Evolutionary conservation across 2,329 filamentous ascomycete genomes (phyloP).

Genomic region (Paracoccidioides lutzii): DNA sequence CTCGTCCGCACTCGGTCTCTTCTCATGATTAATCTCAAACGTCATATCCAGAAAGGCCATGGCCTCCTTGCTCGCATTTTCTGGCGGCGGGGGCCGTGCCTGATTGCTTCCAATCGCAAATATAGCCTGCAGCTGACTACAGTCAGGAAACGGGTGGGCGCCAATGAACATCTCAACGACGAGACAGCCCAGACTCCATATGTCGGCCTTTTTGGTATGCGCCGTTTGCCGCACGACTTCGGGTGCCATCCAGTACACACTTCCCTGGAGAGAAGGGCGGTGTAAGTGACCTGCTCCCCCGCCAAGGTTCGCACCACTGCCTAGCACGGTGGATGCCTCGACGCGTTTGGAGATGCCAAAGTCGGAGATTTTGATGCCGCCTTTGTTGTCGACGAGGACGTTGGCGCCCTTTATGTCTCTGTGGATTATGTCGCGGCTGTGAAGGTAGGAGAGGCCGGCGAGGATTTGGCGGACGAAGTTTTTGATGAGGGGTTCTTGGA

Average conservation of each 20-base stretch:
- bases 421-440: slow-evolving; percentile 91
- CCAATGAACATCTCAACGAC: slow-evolving; percentile 99
- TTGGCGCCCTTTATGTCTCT: slow-evolving; percentile 99
- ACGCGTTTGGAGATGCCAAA: slow-evolving; percentile 98
- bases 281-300: slow-evolving; percentile 33
- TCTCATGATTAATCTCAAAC: slow-evolving; percentile 91
- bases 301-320: slow-evolving; percentile 25
- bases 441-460: slow-evolving; percentile 81
- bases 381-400: slow-evolving; percentile 97
- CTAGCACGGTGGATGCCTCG: slow-evolving; percentile 73
- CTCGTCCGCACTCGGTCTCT: slow-evolving; percentile 83
- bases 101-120: slow-evolving; percentile 92
- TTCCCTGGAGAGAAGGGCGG: slow-evolving; percentile 74
- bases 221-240: slow-evolving; percentile 97
- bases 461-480: slow-evolving; percentile 97
- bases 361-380: slow-evolving; percentile 97
- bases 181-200: slow-evolving; percentile 92
- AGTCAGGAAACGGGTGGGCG: slow-evolving; percentile 89
- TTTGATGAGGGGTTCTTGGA: slow-evolving; percentile 83
- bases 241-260: slow-evolving; percentile 99
- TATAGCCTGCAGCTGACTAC: slow-evolving; percentile 91
- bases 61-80: slow-evolving; percentile 72
- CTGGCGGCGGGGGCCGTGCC: slow-evolving; percentile 77
- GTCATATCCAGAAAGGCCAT: slow-evolving; percentile 73
- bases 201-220: slow-evolving; percentile 96